Percentiles rank a stretch among this genome's conserved stretches.
These are phyloP conservation scores for Colletotrichum lini DNA, from an alignment of 2,329 filamentous ascomycete genomes.

Conservation along the genomic window DNA sequence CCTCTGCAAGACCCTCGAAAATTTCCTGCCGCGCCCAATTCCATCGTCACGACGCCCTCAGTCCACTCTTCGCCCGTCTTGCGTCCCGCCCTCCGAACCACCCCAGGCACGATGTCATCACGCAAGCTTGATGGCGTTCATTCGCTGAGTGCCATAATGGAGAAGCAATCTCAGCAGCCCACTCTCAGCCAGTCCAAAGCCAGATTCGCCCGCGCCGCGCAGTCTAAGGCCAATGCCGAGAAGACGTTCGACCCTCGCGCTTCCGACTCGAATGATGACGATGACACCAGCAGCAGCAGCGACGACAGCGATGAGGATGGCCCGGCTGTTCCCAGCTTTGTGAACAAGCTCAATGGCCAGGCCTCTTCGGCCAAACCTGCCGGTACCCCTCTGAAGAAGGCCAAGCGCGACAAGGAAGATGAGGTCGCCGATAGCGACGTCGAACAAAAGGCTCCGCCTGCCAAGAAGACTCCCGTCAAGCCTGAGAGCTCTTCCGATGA, in stretches of 20 bases:
- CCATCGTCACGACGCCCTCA: conserved; percentile 27
- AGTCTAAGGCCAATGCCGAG: conserved; percentile 43
- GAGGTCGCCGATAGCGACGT: conserved; percentile 61
- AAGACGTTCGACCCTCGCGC: conserved; percentile 43
- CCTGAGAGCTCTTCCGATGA: conserved; percentile 42
- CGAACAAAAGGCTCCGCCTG: conserved; percentile 51
- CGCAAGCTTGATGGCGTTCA: conserved; percentile 41
- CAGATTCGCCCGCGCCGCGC: conserved; percentile 21
- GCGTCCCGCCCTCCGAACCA: conserved; percentile 7
- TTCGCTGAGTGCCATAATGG: conserved; percentile 36
- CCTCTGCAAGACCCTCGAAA: conserved; percentile 32
- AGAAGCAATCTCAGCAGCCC: conserved; percentile 25
- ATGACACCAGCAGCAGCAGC: conserved; percentile 50
- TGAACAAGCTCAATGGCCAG: conserved; percentile 36
- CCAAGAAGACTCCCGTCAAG: conserved; percentile 44
- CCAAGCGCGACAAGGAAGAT: conserved; percentile 50
- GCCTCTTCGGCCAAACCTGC: conserved; percentile 27
- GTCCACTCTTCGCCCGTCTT: conserved; percentile 12
- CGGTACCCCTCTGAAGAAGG: conserved; percentile 36
- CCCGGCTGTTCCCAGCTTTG: conserved; percentile 3
- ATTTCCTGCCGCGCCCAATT: conserved; percentile 34
- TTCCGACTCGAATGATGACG: conserved; percentile 40
- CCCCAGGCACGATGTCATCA: conserved; percentile 36
- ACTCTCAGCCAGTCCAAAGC: conserved; percentile 17
- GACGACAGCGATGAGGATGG: conserved; percentile 42